These are phyloP conservation scores for Diddensiella caesifluorescens DNA, from an alignment of 805 yeast genomes.

Conservation along the genomic window DNA sequence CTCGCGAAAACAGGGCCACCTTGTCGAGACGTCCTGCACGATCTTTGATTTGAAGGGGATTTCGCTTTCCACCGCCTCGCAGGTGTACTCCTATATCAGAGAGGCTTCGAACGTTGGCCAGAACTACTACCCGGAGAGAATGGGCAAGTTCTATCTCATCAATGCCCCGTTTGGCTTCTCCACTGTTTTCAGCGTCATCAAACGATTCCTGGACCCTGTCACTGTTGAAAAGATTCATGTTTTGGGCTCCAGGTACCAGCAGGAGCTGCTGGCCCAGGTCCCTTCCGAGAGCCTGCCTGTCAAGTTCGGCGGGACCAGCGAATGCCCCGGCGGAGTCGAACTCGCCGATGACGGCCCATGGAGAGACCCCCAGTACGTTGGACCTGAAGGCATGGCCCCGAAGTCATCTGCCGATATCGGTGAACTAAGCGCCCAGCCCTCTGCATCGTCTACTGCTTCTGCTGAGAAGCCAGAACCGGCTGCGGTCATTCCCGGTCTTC, in stretches of 20 bases:
- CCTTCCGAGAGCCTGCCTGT: slow-evolving; percentile 88
- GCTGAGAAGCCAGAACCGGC: slow-evolving; percentile 2
- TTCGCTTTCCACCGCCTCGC: slow-evolving; percentile 74
- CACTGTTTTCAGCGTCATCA: slow-evolving; percentile 84
- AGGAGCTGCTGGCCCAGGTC: slow-evolving; percentile 83
- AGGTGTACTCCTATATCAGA: slow-evolving; percentile 79
- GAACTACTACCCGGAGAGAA: slow-evolving; percentile 96
- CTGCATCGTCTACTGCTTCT: slow-evolving; percentile 4
- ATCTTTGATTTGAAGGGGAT: slow-evolving; percentile 93
- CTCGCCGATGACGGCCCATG: slow-evolving; percentile 94
- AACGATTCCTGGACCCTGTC: slow-evolving; percentile 94
- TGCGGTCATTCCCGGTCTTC: slow-evolving; percentile 1
- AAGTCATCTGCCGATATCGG: slow-evolving; percentile 5
- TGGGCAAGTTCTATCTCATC: slow-evolving; percentile 95
- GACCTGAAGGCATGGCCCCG: slow-evolving; percentile 95
- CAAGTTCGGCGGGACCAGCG: slow-evolving; percentile 83
- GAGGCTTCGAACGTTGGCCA: slow-evolving; percentile 95
- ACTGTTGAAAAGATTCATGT: slow-evolving; percentile 93
- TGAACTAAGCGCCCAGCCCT: background rate
- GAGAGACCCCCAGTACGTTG: slow-evolving; percentile 84
- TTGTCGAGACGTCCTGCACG: slow-evolving; percentile 95
- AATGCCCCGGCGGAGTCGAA: slow-evolving; percentile 68
- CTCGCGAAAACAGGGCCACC: slow-evolving; percentile 68
- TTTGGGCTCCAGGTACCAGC: slow-evolving; percentile 69
- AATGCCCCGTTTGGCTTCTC: slow-evolving; percentile 98